These are phyloP conservation scores for Solanum chmielewskii DNA, from an alignment of 257 asterid species.

Conservation along the genomic window DNA sequence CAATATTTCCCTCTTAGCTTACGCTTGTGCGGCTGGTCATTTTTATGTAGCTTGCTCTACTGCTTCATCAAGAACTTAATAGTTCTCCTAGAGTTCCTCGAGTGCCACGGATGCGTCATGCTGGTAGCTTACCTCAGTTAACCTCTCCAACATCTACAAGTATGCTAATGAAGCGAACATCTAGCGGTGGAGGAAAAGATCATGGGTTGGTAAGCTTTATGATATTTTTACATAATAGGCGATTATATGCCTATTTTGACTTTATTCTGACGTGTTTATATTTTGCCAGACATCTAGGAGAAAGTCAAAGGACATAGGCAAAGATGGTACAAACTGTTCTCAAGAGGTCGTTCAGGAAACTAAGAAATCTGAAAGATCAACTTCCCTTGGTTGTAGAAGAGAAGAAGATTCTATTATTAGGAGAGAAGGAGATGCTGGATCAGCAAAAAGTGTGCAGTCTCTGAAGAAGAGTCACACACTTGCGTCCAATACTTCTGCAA, in stretches of 20 bases:
- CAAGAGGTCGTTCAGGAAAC: constrained; percentile 45
- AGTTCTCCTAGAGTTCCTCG: constrained; percentile 98
- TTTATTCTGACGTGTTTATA: neutral
- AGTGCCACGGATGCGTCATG: constrained; percentile 92
- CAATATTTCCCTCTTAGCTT: constrained; percentile 3
- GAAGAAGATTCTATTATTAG: constrained; percentile 43
- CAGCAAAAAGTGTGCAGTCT: constrained; percentile 25
- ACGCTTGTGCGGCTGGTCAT: neutral
- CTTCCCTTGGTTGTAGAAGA: constrained; percentile 44
- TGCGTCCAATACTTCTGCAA: constrained; percentile 17
- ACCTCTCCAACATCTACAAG: constrained; percentile 63
- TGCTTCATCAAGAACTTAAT: constrained; percentile 92
- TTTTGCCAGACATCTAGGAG: constrained; percentile 49
- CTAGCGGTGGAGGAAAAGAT: constrained; percentile 73
- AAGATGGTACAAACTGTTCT: constrained; percentile 44
- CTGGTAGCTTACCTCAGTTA: constrained; percentile 87
- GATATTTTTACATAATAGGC: neutral
- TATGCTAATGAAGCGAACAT: constrained; percentile 57
- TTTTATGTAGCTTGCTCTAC: constrained; percentile 69
- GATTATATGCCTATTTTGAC: neutral
- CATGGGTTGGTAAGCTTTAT: constrained; percentile 43
- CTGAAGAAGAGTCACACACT: constrained; percentile 25
- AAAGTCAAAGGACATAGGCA: constrained; percentile 54
- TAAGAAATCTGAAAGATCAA: constrained; percentile 45
- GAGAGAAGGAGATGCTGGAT: constrained; percentile 44